These are phyloP conservation scores for Alternaria brassicicola DNA, from an alignment of 2,329 filamentous ascomycete species.

Conservation along the genomic window DNA sequence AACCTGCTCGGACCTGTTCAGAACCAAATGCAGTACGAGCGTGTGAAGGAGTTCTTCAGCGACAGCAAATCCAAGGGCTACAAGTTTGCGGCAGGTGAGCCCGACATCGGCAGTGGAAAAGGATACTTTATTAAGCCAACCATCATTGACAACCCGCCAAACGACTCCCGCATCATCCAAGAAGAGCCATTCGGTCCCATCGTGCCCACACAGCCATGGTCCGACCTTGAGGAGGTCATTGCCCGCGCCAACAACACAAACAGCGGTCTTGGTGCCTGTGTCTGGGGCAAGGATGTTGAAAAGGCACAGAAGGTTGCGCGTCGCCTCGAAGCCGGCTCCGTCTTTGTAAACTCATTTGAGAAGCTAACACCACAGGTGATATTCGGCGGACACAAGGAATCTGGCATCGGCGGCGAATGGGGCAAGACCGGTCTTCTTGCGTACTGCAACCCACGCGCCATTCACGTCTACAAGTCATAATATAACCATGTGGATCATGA, in stretches of 20 bases:
- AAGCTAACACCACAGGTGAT: constrained; percentile 55
- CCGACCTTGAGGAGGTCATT: constrained; percentile 60
- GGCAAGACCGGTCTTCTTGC: constrained; percentile 52
- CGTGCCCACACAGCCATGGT: constrained; percentile 69
- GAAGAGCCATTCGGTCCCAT: constrained; percentile 71
- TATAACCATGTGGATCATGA: neutral
- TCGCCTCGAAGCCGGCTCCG: constrained; percentile 59
- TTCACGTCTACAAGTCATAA: constrained; percentile 53
- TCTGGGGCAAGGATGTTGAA: constrained; percentile 53
- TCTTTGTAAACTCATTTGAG: constrained; percentile 62
- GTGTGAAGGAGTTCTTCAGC: constrained; percentile 62
- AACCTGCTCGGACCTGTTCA: constrained; percentile 65
- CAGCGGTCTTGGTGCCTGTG: constrained; percentile 60
- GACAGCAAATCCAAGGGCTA: constrained; percentile 62
- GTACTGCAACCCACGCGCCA: constrained; percentile 56
- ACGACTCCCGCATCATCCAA: constrained; percentile 61
- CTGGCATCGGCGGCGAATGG: constrained; percentile 76
- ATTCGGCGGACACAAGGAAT: constrained; percentile 81
- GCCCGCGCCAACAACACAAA: constrained; percentile 56
- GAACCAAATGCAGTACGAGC: constrained; percentile 69
- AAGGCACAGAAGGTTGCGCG: constrained; percentile 56
- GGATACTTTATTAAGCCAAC: constrained; percentile 67
- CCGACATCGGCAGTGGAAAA: constrained; percentile 40
- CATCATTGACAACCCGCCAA: constrained; percentile 64
- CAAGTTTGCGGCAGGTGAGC: constrained; percentile 59